Percentiles rank a stretch among this genome's conserved stretches.
Conservation (phyloP, 1,284 basidiomycete species). For the Athelia psychrophila region DNA sequence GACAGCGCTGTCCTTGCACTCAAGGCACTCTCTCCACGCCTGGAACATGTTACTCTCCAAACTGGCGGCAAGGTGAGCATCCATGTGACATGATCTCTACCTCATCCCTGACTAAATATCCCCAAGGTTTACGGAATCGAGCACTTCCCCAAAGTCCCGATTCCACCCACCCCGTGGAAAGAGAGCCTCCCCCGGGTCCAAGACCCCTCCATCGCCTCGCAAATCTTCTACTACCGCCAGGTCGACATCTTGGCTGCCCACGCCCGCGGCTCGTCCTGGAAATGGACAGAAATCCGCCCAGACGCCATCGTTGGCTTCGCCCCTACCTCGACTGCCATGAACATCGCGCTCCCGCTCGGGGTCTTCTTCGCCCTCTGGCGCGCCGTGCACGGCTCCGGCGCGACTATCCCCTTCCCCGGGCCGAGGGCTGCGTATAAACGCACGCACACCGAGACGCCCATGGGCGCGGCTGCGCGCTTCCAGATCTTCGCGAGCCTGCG, state of each 20-base stretch:
- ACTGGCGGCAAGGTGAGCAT: constrained; percentile 3
- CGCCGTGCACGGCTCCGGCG: constrained; percentile 2
- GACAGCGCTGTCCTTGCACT: constrained; percentile 1
- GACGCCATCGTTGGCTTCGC: constrained; percentile 6
- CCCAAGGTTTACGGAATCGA: too few species aligned
- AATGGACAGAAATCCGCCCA: constrained; percentile 3
- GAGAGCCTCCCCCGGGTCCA: constrained; percentile 1
- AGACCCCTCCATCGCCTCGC: constrained; percentile 2
- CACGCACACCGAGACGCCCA: background rate
- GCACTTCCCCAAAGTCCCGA: background rate
- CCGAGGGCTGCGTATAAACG: background rate
- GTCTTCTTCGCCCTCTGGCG: constrained; percentile 4
- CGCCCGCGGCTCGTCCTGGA: constrained; percentile 2
- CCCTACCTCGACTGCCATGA: constrained; percentile 5
- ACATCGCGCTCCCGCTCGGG: constrained; percentile 1
- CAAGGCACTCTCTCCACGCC: background rate
- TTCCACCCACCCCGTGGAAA: constrained; percentile 2
- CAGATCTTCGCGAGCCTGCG: background rate
- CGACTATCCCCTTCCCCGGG: constrained; percentile 1
- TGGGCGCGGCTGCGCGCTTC: background rate
- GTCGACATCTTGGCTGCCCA: constrained; percentile 1
- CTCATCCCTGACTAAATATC: background rate
- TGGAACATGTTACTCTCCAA: constrained; percentile 1
- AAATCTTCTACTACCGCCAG: constrained; percentile 4
- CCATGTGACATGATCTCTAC: background rate